phyloP scores from a whole-genome alignment of 2,329 filamentous ascomycete species.

The Arthroderma uncinatum region DNA sequence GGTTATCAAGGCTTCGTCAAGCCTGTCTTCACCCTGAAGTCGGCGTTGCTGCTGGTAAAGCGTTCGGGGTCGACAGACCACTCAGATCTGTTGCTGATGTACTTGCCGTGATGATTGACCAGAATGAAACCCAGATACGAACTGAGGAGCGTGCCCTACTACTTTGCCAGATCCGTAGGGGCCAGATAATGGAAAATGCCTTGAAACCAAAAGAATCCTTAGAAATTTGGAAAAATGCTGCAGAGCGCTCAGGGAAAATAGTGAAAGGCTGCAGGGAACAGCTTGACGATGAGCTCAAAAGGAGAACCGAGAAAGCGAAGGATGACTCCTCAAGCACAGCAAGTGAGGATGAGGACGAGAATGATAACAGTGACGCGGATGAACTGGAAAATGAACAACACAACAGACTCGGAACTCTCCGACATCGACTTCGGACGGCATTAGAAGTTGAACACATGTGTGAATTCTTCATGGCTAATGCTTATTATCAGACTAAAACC shows the following conservation, averaged over 20 bases:
- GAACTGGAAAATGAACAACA: conserved; percentile 29
- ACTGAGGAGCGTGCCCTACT: conserved; percentile 59
- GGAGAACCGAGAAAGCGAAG: conserved; percentile 9
- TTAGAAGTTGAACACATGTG: conserved; percentile 73
- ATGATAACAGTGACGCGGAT: conserved; percentile 27
- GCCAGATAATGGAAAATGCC: conserved; percentile 69
- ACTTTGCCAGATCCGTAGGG: conserved; percentile 52
- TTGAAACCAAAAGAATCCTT: conserved; percentile 57
- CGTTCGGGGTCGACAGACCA: conserved; percentile 55
- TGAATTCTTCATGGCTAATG: conserved; percentile 74
- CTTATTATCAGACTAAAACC: conserved; percentile 70
- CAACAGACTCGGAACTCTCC: conserved; percentile 45
- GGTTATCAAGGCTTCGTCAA: conserved; percentile 67
- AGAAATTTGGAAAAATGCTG: conserved; percentile 53
- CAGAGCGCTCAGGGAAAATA: conserved; percentile 37
- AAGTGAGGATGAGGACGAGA: conserved; percentile 22
- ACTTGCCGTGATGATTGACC: conserved; percentile 80
- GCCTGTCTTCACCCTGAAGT: conserved; percentile 80
- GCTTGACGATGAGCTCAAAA: conserved; percentile 40
- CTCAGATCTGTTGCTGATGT: conserved; percentile 78
- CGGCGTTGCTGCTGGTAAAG: conserved; percentile 53
- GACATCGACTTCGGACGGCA: conserved; percentile 57
- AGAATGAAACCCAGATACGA: conserved; percentile 58
- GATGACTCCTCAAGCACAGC: conserved; percentile 9
- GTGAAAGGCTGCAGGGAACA: conserved; percentile 55